These are phyloP conservation scores for Fusarium anguioides DNA, from an alignment of 2,329 filamentous ascomycete species.

Conservation along the genomic window DNA sequence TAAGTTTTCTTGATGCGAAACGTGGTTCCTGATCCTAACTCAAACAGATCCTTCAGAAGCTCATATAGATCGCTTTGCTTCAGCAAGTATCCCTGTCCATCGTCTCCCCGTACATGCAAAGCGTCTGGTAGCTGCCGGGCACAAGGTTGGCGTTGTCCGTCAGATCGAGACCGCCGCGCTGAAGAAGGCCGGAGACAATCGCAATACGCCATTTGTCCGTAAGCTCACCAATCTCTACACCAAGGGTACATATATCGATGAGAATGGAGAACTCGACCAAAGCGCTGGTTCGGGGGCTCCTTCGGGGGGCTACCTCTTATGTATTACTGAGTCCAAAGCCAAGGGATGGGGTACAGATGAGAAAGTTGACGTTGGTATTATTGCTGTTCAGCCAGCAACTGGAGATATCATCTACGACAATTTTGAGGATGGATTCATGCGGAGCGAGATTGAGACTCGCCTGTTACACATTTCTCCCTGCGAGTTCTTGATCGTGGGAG, in stretches of 20 bases:
- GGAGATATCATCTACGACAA: slow-evolving; percentile 96
- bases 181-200: slow-evolving; percentile 94
- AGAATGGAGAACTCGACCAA: slow-evolving; percentile 81
- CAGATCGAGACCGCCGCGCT: slow-evolving; percentile 95
- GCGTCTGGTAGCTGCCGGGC: slow-evolving; percentile 87
- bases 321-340: slow-evolving; percentile 86
- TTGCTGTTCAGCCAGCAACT: slow-evolving; percentile 95
- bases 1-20: slow-evolving; percentile 51
- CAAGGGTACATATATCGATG: slow-evolving; percentile 97
- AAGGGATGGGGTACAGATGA: slow-evolving; percentile 88
- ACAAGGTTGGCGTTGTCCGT: slow-evolving; percentile 95
- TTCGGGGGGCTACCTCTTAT: slow-evolving; percentile 87
- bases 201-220: slow-evolving; percentile 89
- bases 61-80: slow-evolving; percentile 91
- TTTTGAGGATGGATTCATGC: slow-evolving; percentile 98
- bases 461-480: slow-evolving; percentile 94
- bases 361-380: slow-evolving; percentile 88
- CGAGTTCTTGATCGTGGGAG: slow-evolving; percentile 92
- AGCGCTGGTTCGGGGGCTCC: slow-evolving; percentile 58
- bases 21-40: not conserved
- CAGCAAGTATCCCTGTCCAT: slow-evolving; percentile 94
- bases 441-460: slow-evolving; percentile 94
- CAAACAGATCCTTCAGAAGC: slow-evolving; percentile 82
- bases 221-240: slow-evolving; percentile 98
- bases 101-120: slow-evolving; percentile 94